Evolutionary conservation across 2,329 filamentous ascomycete species (phyloP).

Genomic region (Chaetomium strumarium): DNA sequence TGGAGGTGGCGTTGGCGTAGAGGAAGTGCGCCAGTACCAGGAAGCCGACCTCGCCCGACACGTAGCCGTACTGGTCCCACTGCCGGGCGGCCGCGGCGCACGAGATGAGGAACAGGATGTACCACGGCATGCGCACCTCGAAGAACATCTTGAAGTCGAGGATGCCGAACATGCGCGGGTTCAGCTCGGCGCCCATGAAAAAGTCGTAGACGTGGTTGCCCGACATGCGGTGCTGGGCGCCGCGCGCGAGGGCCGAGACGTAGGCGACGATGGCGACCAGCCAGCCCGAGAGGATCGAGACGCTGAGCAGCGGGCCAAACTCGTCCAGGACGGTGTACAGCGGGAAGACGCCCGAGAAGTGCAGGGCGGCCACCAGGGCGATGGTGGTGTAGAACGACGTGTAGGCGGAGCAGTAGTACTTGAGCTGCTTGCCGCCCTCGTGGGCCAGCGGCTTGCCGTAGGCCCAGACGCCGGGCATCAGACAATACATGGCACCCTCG

Average conservation of each 20-base stretch:
- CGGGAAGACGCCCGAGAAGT: slow-evolving; percentile 79
- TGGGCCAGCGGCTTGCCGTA: slow-evolving; percentile 85
- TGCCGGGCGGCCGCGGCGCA: slow-evolving; percentile 66
- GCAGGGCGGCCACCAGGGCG: slow-evolving; percentile 60
- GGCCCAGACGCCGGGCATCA: slow-evolving; percentile 79
- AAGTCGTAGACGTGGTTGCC: slow-evolving; percentile 77
- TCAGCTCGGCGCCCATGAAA: slow-evolving; percentile 85
- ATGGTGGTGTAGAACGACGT: slow-evolving; percentile 85
- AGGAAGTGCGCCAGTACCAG: slow-evolving; percentile 73
- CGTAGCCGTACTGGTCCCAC: slow-evolving; percentile 70
- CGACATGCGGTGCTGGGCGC: slow-evolving; percentile 87
- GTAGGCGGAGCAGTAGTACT: slow-evolving; percentile 91
- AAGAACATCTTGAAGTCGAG: slow-evolving; percentile 94
- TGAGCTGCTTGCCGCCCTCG: slow-evolving; percentile 75
- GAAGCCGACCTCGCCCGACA: slow-evolving; percentile 68
- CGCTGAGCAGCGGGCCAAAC: slow-evolving; percentile 87
- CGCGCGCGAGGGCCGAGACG: slow-evolving; percentile 72
- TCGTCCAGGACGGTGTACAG: slow-evolving; percentile 91
- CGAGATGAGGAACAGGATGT: slow-evolving; percentile 67
- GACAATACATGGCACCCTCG: slow-evolving; percentile 75
- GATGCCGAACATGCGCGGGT: slow-evolving; percentile 78
- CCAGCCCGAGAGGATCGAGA: slow-evolving; percentile 88
- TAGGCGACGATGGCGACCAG: slow-evolving; percentile 79
- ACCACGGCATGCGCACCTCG: slow-evolving; percentile 82
- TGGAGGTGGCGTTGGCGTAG: slow-evolving; percentile 76